Evolutionary conservation across 768 basidiomycete species (phyloP).

Genomic region (Tylopilus sp.): DNA sequence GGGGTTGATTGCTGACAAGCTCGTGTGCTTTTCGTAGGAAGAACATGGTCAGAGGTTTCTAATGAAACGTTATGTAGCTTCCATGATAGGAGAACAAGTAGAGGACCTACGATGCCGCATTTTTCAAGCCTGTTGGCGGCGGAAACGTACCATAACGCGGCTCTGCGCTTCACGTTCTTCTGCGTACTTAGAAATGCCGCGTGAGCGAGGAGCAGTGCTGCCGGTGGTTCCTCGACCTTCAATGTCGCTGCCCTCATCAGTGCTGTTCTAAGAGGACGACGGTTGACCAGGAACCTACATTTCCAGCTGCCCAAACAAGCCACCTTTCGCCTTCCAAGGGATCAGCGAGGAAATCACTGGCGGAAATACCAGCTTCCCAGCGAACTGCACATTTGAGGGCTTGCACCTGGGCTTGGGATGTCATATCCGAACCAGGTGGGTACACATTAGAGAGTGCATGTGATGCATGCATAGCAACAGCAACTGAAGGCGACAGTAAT

Average conservation of each 20-base stretch:
- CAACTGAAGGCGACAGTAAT: slow-evolving; percentile 62
- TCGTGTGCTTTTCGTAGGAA: slow-evolving; percentile 71
- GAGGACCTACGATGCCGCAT: slow-evolving; percentile 68
- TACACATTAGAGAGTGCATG: slow-evolving; percentile 54
- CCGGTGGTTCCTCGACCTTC: slow-evolving; percentile 80
- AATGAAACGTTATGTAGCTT: slow-evolving; percentile 1
- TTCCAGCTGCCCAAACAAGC: slow-evolving; percentile 82
- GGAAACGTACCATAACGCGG: slow-evolving; percentile 75
- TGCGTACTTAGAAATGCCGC: slow-evolving; percentile 67
- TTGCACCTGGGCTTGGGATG: slow-evolving; percentile 63
- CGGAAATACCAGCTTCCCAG: slow-evolving; percentile 68
- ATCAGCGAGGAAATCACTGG: slow-evolving; percentile 53
- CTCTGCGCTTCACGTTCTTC: slow-evolving; percentile 55
- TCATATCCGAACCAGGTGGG: slow-evolving; percentile 42
- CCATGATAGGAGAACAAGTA: slow-evolving; percentile 2
- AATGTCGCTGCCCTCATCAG: slow-evolving; percentile 28
- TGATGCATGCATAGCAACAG: slow-evolving; percentile 55
- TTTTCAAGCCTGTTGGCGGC: slow-evolving; percentile 80
- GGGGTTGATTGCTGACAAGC: slow-evolving; percentile 48
- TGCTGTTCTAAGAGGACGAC: slow-evolving; percentile 4
- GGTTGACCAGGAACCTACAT: slow-evolving; percentile 47
- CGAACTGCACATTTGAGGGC: slow-evolving; percentile 67
- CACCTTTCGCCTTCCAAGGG: slow-evolving; percentile 76
- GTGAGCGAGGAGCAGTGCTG: slow-evolving; percentile 76
- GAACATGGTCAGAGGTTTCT: slow-evolving; percentile 87